phyloP scores from a whole-genome alignment of 2,329 filamentous ascomycete species.

The Penicillium sp. region DNA sequence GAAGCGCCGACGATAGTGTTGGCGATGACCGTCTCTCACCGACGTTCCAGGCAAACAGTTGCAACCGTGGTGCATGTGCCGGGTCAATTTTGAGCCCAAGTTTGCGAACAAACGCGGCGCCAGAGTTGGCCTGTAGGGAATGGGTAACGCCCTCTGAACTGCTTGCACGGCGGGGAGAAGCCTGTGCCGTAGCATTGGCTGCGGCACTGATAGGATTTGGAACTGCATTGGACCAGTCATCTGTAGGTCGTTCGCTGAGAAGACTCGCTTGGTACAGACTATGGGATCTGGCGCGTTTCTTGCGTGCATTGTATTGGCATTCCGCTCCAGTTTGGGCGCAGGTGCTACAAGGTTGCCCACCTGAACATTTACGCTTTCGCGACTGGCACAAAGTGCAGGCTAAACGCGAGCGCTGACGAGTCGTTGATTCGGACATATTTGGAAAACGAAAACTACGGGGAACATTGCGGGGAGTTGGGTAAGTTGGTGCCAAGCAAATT shows the following conservation, averaged over 20 bases:
- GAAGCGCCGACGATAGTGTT: conserved; percentile 10
- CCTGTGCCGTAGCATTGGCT: conserved; percentile 10
- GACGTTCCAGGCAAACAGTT: conserved; percentile 59
- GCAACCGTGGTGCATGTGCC: conserved; percentile 53
- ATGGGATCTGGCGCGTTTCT: conserved; percentile 28
- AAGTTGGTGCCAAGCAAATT: conserved; percentile 7
- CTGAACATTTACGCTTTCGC: conserved; percentile 59
- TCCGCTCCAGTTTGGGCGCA: conserved; percentile 56
- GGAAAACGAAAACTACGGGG: conserved; percentile 1
- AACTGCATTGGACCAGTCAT: conserved; percentile 9
- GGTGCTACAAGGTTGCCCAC: conserved; percentile 53
- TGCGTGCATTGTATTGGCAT: conserved; percentile 49
- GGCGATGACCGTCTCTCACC: conserved; percentile 28
- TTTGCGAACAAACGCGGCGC: conserved; percentile 56
- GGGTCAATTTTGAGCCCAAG: conserved; percentile 56
- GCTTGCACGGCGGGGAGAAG: conserved; percentile 3
- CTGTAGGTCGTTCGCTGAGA: conserved; percentile 12
- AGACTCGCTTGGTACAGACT: conserved; percentile 19
- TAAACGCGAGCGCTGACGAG: conserved; percentile 44
- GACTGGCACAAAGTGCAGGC: conserved; percentile 56
- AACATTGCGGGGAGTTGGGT: conserved; percentile 4
- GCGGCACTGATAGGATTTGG: background rate
- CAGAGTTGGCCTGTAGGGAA: conserved; percentile 58
- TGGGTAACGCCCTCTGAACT: conserved; percentile 12
- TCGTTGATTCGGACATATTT: conserved; percentile 30